Percentiles rank a stretch among this genome's conserved stretches.
Evolutionary conservation across 352 stramenopile genomes (phyloP).

Genomic region (Pythium grandisporangium): DNA sequence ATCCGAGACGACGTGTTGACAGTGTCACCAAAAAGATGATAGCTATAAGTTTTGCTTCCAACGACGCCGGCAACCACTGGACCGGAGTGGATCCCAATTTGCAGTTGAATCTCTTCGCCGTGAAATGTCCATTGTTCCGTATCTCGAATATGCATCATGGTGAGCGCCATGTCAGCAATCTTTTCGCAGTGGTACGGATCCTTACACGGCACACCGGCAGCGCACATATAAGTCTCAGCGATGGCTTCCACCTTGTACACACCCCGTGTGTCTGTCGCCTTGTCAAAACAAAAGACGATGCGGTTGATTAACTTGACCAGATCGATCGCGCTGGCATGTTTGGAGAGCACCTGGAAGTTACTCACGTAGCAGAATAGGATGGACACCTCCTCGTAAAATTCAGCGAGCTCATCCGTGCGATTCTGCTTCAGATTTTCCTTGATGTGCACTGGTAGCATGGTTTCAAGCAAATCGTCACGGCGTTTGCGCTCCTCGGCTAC

Average conservation of each 20-base stretch:
- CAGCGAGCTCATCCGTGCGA: constrained; percentile 44
- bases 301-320: constrained; percentile 81
- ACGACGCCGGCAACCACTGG: constrained; percentile 76
- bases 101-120: constrained; percentile 62
- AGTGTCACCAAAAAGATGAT: constrained; percentile 80
- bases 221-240: constrained; percentile 81
- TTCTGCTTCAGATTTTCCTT: constrained; percentile 71
- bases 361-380: constrained; percentile 79
- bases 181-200: constrained; percentile 66
- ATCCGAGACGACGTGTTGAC: constrained; percentile 78
- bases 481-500: constrained; percentile 64
- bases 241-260: constrained; percentile 88
- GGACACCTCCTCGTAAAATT: constrained; percentile 75
- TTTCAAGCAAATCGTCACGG: constrained; percentile 58
- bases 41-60: constrained; percentile 71
- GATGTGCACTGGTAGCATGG: constrained; percentile 69
- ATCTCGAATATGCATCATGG: constrained; percentile 63
- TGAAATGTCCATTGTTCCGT: constrained; percentile 66
- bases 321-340: constrained; percentile 55
- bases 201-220: constrained; percentile 41
- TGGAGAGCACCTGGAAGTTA: constrained; percentile 68
- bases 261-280: constrained; percentile 47
- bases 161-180: constrained; percentile 68
- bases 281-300: constrained; percentile 83
- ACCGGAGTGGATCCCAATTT: constrained; percentile 79